Base-by-base conservation (phyloP, 2,329 filamentous ascomycete species). In the Colletotrichum chlorophyti region DNA sequence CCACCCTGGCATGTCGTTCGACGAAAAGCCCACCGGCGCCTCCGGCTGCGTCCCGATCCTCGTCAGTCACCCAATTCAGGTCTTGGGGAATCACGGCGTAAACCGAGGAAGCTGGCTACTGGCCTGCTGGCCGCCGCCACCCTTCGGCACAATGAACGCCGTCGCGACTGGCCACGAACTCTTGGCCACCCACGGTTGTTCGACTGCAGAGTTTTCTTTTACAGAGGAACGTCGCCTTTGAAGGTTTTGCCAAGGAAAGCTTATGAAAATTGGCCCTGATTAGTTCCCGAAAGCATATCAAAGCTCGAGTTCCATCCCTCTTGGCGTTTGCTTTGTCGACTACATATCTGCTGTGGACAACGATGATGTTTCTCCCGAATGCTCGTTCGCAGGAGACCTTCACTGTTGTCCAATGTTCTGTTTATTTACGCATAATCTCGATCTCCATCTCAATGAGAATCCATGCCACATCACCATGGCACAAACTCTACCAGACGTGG, bases 171-270 rank as follows among this genome's bases (percentile, higher is more conserved):
- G 27, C 7, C 27, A 31, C 23, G 17, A 26, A 32, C 3, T 14
- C 21, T 32, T 32, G 7, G 21, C 23, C n/a, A 27, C n/a, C n/a
- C 26, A 15, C 21, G 19, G 48, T 12, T 48, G 14, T 7, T 6
- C 29, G 21, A 34, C 6, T 5, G 21, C 37, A n/a, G n/a, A n/a
- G n/a, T n/a, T n/a, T n/a, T n/a, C n/a, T n/a, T 26, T 42, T 32
- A 12, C 12, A 12, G n/a, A 26, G 19, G 6, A 27, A n/a, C 15
- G 4, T 12, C 2, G 3, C 12, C 45, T 6, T 34, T 12, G n/a
- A 31, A 46, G n/a, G n/a, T n/a, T n/a, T 10, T 26, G 41, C 35
- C 53, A 58, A 58, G 35, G n/a, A 52, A 52, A 41, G 51, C 52
- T 60, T 58, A 40, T 38, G 34, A 12, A 9, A 46, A 32, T 51